A percentile compares a stretch with the other conserved stretches of the same genome.
These are phyloP conservation scores for Myrica gale DNA, from an alignment of 306 rosid species.

Conservation along the genomic window DNA sequence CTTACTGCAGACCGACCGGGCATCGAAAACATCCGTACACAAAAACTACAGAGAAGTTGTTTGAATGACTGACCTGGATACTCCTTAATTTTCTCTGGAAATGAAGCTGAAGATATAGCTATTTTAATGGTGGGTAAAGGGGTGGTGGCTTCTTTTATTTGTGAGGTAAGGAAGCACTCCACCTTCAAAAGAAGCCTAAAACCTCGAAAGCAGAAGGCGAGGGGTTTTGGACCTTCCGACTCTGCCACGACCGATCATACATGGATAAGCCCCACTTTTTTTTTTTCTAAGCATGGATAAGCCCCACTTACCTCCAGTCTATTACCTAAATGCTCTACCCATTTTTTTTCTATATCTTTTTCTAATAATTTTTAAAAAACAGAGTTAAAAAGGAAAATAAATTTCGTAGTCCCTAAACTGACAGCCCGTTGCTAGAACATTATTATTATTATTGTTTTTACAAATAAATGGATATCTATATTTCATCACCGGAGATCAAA, in stretches of 20 bases:
- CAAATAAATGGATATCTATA: too few species aligned
- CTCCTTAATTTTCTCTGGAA: not conserved
- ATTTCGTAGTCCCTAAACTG: too few species aligned
- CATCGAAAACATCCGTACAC: not conserved
- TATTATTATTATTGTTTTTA: too few species aligned
- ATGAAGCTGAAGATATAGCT: not conserved
- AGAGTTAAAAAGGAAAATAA: too few species aligned
- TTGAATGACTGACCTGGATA: not conserved
- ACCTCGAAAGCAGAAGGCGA: not conserved
- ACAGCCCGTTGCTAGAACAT: too few species aligned
- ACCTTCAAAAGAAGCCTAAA: not conserved
- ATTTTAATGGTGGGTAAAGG: not conserved
- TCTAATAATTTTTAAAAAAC: too few species aligned
- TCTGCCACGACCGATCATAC: not conserved
- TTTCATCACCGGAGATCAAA: too few species aligned
- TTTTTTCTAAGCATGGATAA: too few species aligned
- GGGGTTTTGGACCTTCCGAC: not conserved
- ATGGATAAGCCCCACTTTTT: too few species aligned
- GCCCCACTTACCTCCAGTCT: too few species aligned
- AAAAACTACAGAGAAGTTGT: not conserved
- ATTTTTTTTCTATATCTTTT: too few species aligned
- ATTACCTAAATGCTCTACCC: too few species aligned
- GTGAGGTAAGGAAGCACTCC: not conserved
- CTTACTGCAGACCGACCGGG: not conserved
- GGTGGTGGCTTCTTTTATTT: not conserved